phyloP scores from a whole-genome alignment of 352 stramenopile species.

The Phytophthora litchii region DNA sequence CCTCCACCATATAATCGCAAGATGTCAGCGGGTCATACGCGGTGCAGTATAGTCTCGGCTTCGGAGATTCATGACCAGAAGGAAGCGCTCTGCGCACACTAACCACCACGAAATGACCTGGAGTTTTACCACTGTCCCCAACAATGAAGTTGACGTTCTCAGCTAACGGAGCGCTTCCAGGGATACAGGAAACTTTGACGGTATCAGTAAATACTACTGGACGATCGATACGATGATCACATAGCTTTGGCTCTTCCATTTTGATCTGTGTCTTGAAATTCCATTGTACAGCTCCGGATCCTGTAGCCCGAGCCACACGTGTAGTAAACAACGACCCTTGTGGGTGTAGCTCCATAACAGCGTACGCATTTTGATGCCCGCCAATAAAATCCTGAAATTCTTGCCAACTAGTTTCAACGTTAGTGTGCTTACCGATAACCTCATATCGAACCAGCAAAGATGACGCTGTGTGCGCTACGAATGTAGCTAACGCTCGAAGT shows the following conservation, averaged over 20 bases:
- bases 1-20: constrained; percentile 77
- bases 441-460: constrained; percentile 68
- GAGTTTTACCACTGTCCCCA: constrained; percentile 16
- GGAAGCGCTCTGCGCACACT: constrained; percentile 66
- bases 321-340: constrained; percentile 71
- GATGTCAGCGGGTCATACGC: constrained; percentile 84
- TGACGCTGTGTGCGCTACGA: constrained; percentile 60
- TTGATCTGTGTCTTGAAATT: constrained; percentile 56
- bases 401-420: constrained; percentile 55
- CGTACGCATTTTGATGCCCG: constrained; percentile 68
- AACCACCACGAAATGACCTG: constrained; percentile 73
- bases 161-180: constrained; percentile 35
- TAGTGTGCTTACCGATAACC: constrained; percentile 55
- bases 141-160: constrained; percentile 62
- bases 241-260: constrained; percentile 56
- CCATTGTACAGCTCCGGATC: constrained; percentile 64
- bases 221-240: constrained; percentile 62
- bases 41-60: constrained; percentile 72
- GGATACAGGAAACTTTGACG: constrained; percentile 54
- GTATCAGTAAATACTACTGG: constrained; percentile 83
- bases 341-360: constrained; percentile 64
- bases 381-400: constrained; percentile 67
- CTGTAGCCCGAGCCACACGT: constrained; percentile 45
- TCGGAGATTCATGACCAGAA: constrained; percentile 18
- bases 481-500: constrained; percentile 42